Conservation (phyloP, 73 alveolate genomes). For the Stentor coeruleus region DNA sequence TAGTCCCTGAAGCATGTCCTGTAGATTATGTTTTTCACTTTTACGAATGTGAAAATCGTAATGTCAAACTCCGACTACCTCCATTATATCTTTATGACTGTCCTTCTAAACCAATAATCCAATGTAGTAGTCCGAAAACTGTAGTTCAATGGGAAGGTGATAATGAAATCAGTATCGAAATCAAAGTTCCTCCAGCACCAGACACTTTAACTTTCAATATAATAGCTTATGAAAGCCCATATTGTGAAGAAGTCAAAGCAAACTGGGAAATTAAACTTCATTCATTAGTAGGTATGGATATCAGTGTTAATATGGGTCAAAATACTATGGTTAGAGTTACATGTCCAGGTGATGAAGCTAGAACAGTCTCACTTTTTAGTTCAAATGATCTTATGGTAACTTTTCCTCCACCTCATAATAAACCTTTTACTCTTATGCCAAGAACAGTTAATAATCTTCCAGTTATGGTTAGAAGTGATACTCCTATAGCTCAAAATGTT, state of each 20-base stretch:
- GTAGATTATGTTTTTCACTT: conserved; percentile 52
- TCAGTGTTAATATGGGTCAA: conserved; percentile 53
- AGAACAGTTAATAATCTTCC: conserved; percentile 25
- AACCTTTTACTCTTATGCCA: conserved; percentile 27
- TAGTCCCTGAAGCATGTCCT: conserved; percentile 46
- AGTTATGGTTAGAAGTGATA: conserved; percentile 35
- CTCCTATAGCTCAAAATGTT: conserved; percentile 24
- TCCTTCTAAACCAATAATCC: conserved; percentile 26
- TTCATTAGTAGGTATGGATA: conserved; percentile 43
- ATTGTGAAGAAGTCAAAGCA: conserved; percentile 32
- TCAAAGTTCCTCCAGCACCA: conserved; percentile 40
- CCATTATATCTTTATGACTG: conserved; percentile 30
- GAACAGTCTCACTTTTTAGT: conserved; percentile 39
- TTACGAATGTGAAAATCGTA: conserved; percentile 45
- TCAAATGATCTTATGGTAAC: conserved; percentile 41
- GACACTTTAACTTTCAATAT: conserved; percentile 34
- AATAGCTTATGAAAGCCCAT: conserved; percentile 43
- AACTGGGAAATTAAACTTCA: conserved; percentile 35
- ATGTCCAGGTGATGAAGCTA: conserved; percentile 59
- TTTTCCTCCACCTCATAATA: conserved; percentile 47
- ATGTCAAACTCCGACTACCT: conserved; percentile 40
- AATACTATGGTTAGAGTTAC: conserved; percentile 31
- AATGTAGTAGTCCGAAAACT: conserved; percentile 32
- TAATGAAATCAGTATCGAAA: conserved; percentile 30
- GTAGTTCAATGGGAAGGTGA: conserved; percentile 26